Evolutionary conservation across 345 rosid species (phyloP).

Genomic region (Populus deltoides): DNA sequence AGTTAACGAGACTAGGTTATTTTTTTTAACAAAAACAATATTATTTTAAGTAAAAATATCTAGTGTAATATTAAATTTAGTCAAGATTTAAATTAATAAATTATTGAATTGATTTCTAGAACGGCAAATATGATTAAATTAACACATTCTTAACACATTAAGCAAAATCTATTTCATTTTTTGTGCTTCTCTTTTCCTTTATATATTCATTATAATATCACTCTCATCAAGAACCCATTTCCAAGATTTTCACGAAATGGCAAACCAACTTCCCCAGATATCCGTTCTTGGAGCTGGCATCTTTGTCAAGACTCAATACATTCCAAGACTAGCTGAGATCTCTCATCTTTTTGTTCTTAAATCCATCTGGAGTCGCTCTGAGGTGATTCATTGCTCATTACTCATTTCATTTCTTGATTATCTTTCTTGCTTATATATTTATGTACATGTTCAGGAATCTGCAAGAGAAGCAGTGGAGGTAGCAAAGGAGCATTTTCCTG

Average conservation of each 20-base stretch:
- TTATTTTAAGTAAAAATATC: no score
- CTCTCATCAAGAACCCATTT: not conserved
- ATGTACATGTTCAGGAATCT: slow-evolving; percentile 53
- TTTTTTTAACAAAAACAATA: no score
- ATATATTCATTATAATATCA: no score
- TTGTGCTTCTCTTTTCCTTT: no score
- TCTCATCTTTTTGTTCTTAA: slow-evolving; percentile 62
- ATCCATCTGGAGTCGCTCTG: slow-evolving; percentile 85
- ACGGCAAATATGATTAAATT: no score
- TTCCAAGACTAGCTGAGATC: slow-evolving; percentile 83
- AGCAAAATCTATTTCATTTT: no score
- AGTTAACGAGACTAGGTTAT: no score
- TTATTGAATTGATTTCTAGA: no score
- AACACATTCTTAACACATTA: no score
- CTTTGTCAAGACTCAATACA: slow-evolving; percentile 83
- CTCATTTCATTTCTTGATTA: not conserved
- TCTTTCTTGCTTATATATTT: not conserved
- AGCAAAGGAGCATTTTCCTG: slow-evolving; percentile 70
- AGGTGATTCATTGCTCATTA: slow-evolving; percentile 35
- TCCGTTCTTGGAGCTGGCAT: slow-evolving; percentile 91
- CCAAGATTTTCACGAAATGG: slow-evolving; percentile 36
- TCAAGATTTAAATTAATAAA: no score
- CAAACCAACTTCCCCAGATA: slow-evolving; percentile 45
- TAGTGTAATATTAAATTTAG: no score
- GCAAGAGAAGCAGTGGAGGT: slow-evolving; percentile 73